Base-by-base conservation (phyloP, 441 rosid species). In the Kokia cookei region DNA sequence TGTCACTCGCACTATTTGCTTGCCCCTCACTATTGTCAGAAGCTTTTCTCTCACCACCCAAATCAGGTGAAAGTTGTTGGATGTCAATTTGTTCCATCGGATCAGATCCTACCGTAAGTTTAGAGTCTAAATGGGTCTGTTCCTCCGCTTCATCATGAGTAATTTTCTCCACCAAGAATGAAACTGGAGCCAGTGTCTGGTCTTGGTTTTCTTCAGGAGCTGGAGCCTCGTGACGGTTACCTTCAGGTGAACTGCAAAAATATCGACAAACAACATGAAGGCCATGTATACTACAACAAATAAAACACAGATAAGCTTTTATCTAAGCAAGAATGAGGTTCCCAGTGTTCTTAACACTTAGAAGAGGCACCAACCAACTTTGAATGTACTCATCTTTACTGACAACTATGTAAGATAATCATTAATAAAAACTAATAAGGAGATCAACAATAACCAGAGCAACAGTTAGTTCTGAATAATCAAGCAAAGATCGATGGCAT, bases 201-300 rank as follows among this genome's bases (percentile, higher is more conserved):
- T 75, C 80, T 59, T 73, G 80, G 73, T 76, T 83, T 83, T 83
- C 84, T 69, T 87, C 93, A 70, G 84, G 73, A 79, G 82, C 76
- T 73, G 82, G 86, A 65, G 77, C 78, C 72, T 69, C 86, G 48
- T 72, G 88, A 73, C 48, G 77, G 77, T 77, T 78, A 50, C 88
- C 94, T 83, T 88, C 98, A 19, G 94, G 93, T 48, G 96, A 92
- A 83, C 99, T 96, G 90, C 59, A 76, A 80, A 75, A 77, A 69
- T 24, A 64, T 60, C 53, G 13, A 50, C 24, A 67, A 35, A 69
- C 58, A 79, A 57, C 58, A 73, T 67, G 75, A 65, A 73, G 72
- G 75, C 55, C 10, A 11, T 32, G 11, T 17, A 35, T 32, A 50
- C 8, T 10, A 17, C 42, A 14, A 42, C 35, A 5, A 12, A 7